Base-by-base conservation (phyloP, 2,329 filamentous ascomycete genomes). In the Cercospora sesami region DNA sequence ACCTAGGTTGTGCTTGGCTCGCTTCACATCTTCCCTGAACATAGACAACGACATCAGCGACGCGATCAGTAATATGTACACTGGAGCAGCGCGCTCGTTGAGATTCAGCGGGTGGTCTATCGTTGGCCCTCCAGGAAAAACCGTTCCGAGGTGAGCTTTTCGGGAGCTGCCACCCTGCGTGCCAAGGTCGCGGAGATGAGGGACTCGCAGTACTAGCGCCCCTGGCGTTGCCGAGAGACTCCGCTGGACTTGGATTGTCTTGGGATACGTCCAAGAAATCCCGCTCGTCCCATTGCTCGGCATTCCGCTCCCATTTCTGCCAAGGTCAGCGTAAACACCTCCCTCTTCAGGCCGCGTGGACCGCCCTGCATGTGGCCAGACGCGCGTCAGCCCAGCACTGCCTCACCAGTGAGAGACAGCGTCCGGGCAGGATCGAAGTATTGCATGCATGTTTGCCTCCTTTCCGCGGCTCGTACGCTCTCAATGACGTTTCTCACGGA, bases 201-300 rank as follows among this genome's bases (percentile, higher is more conserved):
- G 10, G 48, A 51, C 45, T 51, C 45, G 45, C 45, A 51, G 45
- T 21, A 51, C 58, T 60, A 64, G 31, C 62, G 45, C 62, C 48
- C 45, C 18, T 57, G 21, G 39, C 53, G 33, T 51, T 48, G 59
- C 66, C 63, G 55, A 59, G 61, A 51, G 60, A 30, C 53, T 63
- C 60, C 65, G 39, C 62, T 45, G 36, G 21, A 57, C 60, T 64
- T 61, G 66, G 62, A 18, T 31, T 36, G 23, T 58, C 62, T 68
- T 61, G 59, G 63, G 8, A 59, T n/a, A 7, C 42, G 23, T 58
- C 63, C 65, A 59, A 67, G 65, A 60, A 59, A 26, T 48, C 65
- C 67, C 67, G 67, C 67, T 68, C 53, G 58, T 18, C 51, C 33
- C 65, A 63, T 67, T 59, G 61, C 65, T 60, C 31, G 65, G 65